Percentiles rank a stretch among this genome's conserved stretches.
These are phyloP conservation scores for Metarhizium humberi DNA, from an alignment of 2,329 filamentous ascomycete species.

Conservation along the genomic window DNA sequence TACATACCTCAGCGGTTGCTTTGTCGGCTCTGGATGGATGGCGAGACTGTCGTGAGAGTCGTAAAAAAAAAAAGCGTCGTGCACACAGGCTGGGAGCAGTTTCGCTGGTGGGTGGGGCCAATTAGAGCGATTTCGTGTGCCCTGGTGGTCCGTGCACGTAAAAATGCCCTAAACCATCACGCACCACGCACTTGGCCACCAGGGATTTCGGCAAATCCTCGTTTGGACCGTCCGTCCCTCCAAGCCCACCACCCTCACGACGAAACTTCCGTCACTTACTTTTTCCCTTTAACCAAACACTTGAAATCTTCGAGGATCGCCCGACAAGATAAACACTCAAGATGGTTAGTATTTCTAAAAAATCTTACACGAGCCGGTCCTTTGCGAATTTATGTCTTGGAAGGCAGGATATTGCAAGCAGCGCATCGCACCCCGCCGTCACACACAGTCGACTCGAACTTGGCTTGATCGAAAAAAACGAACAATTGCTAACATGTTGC, in stretches of 20 bases:
- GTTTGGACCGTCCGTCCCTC: conserved; percentile 17
- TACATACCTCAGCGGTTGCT: conserved; percentile 34
- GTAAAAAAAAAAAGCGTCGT: conserved; percentile 8
- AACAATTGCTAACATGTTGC: conserved; percentile 7
- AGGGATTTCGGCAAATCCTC: conserved; percentile 28
- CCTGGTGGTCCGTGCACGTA: conserved; percentile 31
- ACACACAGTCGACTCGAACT: neutral
- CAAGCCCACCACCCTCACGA: conserved; percentile 21
- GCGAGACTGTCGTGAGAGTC: conserved; percentile 2
- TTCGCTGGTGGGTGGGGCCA: conserved; percentile 5
- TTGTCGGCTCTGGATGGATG: conserved; percentile 2
- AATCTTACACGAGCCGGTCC: neutral
- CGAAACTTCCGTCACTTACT: conserved; percentile 14
- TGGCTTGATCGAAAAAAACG: neutral
- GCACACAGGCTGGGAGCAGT: conserved; percentile 2
- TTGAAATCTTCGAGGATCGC: conserved; percentile 58
- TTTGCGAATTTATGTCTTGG: neutral
- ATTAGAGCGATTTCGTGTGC: conserved; percentile 21
- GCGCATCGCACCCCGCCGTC: neutral
- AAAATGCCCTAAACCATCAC: conserved; percentile 33
- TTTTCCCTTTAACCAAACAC: conserved; percentile 19
- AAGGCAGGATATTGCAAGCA: neutral
- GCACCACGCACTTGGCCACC: conserved; percentile 15
- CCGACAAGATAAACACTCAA: conserved; percentile 49
- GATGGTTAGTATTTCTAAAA: conserved; percentile 42